Evolutionary conservation across 805 yeast genomes (phyloP).

Genomic region (Schwanniomyces yamadae): DNA sequence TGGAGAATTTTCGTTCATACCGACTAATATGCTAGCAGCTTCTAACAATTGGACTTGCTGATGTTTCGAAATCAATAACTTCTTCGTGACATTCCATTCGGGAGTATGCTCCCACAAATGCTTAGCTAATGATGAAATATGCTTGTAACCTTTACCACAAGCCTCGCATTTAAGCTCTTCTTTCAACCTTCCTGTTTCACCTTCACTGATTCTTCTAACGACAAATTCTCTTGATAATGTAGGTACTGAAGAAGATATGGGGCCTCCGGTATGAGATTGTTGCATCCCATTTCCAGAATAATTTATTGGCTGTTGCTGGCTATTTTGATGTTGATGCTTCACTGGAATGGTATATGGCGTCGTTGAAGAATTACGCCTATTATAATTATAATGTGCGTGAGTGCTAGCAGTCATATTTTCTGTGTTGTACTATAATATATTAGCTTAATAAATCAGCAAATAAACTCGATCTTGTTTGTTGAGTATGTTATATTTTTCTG

Average conservation of each 20-base stretch:
- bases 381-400: slow-evolving; percentile 24
- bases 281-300: slow-evolving; percentile 1
- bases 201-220: slow-evolving; percentile 79
- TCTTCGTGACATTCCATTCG: slow-evolving; percentile 87
- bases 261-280: slow-evolving; percentile 10
- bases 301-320: slow-evolving; percentile 4
- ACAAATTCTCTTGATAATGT: slow-evolving; percentile 65
- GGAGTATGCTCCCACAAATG: slow-evolving; percentile 95
- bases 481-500: too few relatives aligned
- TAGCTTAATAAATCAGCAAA: too few relatives aligned
- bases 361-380: slow-evolving; percentile 27
- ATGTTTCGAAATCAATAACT: slow-evolving; percentile 77
- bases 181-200: slow-evolving; percentile 80
- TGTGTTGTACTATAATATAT: too few relatives aligned
- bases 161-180: slow-evolving; percentile 87
- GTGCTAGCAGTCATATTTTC: slow-evolving; percentile 7
- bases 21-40: slow-evolving; percentile 74
- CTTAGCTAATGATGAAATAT: slow-evolving; percentile 81
- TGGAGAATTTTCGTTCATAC: slow-evolving; percentile 53
- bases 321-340: slow-evolving; percentile 20
- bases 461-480: too few relatives aligned
- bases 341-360: slow-evolving; percentile 30
- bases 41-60: slow-evolving; percentile 83
- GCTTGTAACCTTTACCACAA: slow-evolving; percentile 90
- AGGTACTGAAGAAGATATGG: slow-evolving; percentile 37